Base-by-base conservation (phyloP, 257 asterid species). In the Solanum lycopersicoides region DNA sequence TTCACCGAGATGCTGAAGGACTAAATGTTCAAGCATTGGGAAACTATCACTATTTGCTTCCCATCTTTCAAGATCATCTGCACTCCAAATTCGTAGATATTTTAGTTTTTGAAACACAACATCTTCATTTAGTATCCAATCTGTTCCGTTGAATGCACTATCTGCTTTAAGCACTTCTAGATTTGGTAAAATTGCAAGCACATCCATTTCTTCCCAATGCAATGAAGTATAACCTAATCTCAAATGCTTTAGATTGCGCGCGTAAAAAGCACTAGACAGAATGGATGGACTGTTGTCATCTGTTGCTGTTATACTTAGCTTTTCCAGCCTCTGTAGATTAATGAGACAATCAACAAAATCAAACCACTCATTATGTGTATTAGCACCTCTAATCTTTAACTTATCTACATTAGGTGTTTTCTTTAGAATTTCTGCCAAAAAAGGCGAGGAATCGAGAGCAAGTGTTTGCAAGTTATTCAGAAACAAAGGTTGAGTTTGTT, bases 281-380 rank as follows among this genome's bases (percentile, higher is more conserved):
- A 0, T 23, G 18, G 8, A 0, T 0, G 3, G 6, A 0, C 30
- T 7, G 7, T 2, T 44, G 9, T 14, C 20, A 2, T 2, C 4
- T 47, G 12, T 1, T 25, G 42, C 68, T n/a, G 9, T 15, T 47
- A 80, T 25, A 4, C 7, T 15, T 3, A 80, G 4, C 12, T 3
- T 47, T 9, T n/a, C 85, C 1, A 47, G 5, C 13, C 39, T 2
- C 42, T 7, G 11, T 23, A 16, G 69, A 28, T 28, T 41, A 56
- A 28, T 1, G 45, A 50, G 42, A 82, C 16, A 15, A 28, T 50
- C 85, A 82, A 80, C 3, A 50, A 47, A 13, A 47, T 12, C 68
- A 56, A 44, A 4, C 30, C 34, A 75, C 7, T 41, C 83, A 41
- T 3, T 41, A 21, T 23, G 9, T 23, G 3, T 15, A 66, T 20